These are phyloP conservation scores for Penicillium fimorum DNA, from an alignment of 495 filamentous ascomycete genomes.

Conservation along the genomic window DNA sequence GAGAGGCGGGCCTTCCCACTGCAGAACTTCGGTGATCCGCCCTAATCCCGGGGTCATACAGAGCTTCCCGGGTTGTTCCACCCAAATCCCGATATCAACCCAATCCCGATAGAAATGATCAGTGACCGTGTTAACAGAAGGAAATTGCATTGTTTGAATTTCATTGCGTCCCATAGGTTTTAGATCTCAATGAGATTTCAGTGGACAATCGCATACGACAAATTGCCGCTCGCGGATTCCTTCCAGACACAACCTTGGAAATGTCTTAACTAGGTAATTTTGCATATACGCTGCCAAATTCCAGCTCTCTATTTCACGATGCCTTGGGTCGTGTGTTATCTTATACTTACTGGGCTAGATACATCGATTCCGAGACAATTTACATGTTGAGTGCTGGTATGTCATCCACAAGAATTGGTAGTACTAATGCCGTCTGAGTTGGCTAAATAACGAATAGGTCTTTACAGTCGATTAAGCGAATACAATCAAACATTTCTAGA, in stretches of 20 bases:
- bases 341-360: not conserved
- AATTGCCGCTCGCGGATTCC: not conserved
- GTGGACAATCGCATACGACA: not conserved
- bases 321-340: not conserved
- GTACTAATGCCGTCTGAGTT: no score
- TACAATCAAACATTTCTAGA: no score
- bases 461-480: no score
- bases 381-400: no score
- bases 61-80: not conserved
- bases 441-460: no score
- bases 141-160: not conserved
- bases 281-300: not conserved
- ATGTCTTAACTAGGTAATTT: not conserved
- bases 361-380: no score
- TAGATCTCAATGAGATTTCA: not conserved
- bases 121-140: not conserved
- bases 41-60: slow-evolving; percentile 5
- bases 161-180: not conserved
- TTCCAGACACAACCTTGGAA: not conserved
- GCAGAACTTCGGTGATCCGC: not conserved
- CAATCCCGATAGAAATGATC: not conserved
- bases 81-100: slow-evolving; percentile 1
- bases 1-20: not conserved
- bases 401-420: no score
- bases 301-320: not conserved